Evolutionary conservation across 768 basidiomycete species (phyloP).

Genomic region (Trametes maxima): DNA sequence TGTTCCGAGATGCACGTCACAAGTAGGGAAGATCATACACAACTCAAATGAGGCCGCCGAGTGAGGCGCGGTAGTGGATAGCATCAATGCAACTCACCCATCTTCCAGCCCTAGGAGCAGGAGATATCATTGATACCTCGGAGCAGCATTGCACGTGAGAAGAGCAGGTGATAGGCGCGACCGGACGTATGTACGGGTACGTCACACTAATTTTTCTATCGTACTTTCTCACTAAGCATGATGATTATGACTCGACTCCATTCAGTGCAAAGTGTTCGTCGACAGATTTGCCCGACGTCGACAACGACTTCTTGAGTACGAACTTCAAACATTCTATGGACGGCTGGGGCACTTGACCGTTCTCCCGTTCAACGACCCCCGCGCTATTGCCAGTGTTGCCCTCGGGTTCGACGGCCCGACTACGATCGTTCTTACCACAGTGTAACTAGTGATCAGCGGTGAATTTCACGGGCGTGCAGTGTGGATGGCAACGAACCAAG

Average conservation of each 20-base stretch:
- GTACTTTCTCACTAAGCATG: not conserved
- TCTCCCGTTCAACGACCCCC: slow-evolving; percentile 11
- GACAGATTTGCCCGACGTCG: slow-evolving; percentile 30
- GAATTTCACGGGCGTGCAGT: too few species aligned
- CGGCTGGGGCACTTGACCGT: slow-evolving; percentile 37
- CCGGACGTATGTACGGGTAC: not conserved
- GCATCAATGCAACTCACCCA: too few species aligned
- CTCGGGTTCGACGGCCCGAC: not conserved
- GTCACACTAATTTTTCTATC: not conserved
- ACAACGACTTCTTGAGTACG: not conserved
- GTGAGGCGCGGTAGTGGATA: too few species aligned
- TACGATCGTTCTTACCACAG: not conserved
- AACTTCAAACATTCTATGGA: slow-evolving; percentile 34
- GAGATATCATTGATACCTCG: slow-evolving; percentile 34
- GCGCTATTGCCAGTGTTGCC: not conserved
- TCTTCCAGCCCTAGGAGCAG: slow-evolving; percentile 23
- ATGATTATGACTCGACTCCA: too few species aligned
- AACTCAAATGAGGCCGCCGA: too few species aligned
- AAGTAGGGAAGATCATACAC: too few species aligned
- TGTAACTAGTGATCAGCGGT: too few species aligned
- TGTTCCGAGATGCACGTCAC: too few species aligned
- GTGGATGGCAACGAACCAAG: too few species aligned
- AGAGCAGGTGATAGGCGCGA: not conserved
- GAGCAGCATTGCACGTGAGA: not conserved
- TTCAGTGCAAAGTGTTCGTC: slow-evolving; percentile 38